Evolutionary conservation across 345 rosid species (phyloP), one percentile per base, ranked within the genome.

Genomic region (Gossypium stocksii): DNA sequence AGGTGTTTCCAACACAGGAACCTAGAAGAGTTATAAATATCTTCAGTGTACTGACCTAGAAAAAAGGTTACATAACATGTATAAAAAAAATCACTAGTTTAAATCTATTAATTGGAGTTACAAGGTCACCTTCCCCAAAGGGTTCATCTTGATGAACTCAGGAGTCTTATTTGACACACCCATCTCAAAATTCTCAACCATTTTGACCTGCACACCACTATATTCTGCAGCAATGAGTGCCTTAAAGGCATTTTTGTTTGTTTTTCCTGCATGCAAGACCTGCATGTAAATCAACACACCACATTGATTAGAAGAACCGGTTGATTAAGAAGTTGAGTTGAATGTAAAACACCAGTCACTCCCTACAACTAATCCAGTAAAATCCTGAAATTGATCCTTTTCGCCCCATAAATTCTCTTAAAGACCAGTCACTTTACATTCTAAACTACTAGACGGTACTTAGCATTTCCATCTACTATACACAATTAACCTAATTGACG

Each of bases 1-100:
- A 0, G 98, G 95, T 38, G 99, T 96, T 85, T 96, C 92, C 87
- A 96, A 80, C 75, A 96, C 93, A 13, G 97, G 99, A 83, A 96
- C 89, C 98, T 93, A 78, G 9, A 75, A 38, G 8, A 78, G 74
- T 6, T 46, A 38, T 0, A 54, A 0, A 70, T 34, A 58, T 25
- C 29, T 15, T 72, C 19, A 74, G 49, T 41, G 64, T 66, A 22
- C 23, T 13, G 11, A 45, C 51, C 13, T 10, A 46, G 49, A 22
- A 14, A 17, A 52, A 10, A 29, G 10, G 16, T 25, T 68, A 25
- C 16, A 49, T 4, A 27, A 48, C 1, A 34, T 4, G 64, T 23
- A 9, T 1, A 59, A 7, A 10, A 1, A 59, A 2, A 2, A 25
- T 58, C 2, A 5, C 41, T 10, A 16, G 1, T 29, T 70, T 1